Percentiles rank a stretch among this genome's conserved stretches.
Evolutionary conservation across 768 basidiomycete species (phyloP).

Genomic region (Mrakia frigida): DNA sequence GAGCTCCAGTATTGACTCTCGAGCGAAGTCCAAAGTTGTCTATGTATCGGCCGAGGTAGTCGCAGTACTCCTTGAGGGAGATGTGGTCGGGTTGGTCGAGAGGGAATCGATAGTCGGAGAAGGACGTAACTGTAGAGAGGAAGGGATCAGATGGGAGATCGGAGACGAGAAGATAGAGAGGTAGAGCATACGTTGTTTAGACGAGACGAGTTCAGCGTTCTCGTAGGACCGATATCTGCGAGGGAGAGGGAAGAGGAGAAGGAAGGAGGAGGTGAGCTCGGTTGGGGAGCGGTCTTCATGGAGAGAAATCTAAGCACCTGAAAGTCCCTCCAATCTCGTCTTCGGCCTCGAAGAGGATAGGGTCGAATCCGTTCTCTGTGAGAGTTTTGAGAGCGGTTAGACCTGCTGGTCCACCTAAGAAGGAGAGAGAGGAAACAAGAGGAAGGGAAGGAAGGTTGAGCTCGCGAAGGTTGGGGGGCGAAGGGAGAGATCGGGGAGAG

Average conservation of each 20-base stretch:
- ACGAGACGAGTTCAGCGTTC: conserved; percentile 51
- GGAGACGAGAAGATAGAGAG: too few species aligned
- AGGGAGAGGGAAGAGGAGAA: neutral
- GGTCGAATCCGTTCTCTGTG: conserved; percentile 50
- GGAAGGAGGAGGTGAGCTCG: conserved; percentile 2
- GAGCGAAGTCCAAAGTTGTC: conserved; percentile 47
- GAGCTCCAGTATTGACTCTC: conserved; percentile 46
- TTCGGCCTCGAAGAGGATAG: conserved; percentile 52
- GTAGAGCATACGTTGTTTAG: conserved; percentile 10
- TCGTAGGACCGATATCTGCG: conserved; percentile 50
- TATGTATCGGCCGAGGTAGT: conserved; percentile 52
- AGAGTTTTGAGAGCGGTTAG: conserved; percentile 53
- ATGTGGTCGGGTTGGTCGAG: conserved; percentile 51
- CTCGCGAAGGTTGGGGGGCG: neutral
- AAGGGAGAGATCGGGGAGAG: neutral
- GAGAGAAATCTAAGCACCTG: conserved; percentile 31
- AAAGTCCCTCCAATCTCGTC: conserved; percentile 55
- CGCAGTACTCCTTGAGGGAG: conserved; percentile 52
- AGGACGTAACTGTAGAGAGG: conserved; percentile 24
- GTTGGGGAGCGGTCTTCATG: neutral
- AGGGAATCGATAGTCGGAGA: conserved; percentile 42
- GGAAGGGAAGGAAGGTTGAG: neutral
- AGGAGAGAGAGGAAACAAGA: neutral
- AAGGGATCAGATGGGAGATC: neutral
- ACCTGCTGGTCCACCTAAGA: conserved; percentile 52